Base-by-base conservation (phyloP, 768 basidiomycete species). In the Hygrophoropsis aurantiaca region DNA sequence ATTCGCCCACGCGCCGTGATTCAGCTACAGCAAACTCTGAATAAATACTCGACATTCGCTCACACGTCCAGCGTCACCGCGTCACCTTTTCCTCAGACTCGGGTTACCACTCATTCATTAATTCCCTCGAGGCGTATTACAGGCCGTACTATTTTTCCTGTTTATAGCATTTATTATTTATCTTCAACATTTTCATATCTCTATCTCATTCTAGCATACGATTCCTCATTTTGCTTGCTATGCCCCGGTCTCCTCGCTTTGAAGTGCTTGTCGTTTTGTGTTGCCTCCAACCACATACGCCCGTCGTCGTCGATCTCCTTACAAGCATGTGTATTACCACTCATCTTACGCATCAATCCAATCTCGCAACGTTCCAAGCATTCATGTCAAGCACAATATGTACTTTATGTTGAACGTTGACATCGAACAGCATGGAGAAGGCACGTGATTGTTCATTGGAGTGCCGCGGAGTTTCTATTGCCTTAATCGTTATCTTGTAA, bases 151-250 rank as follows among this genome's bases (percentile, higher is more conserved):
- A 16, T 26, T 32, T 41, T 50, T 50, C 59, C 60, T 66, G 61
- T 68, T 47, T 60, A 66, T 56, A 68, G 49, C 61, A 66, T 53
- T 54, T 58, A n/a, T 30, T 62, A 66, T 68, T 53, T 64, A 66
- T 64, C 52, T 30, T 44, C 39, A 50, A 55, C 65, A 64, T 65
- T 54, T 61, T 45, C 47, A 51, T 50, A 61, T 64, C 50, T 26
- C 16, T 63, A 52, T 47, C 49, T n/a, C 51, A 59, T 49, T 30
- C 36, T 43, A 53, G 50, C 51, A 56, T 56, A 67, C 50, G 65
- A 52, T 35, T 54, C 35, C 47, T n/a, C 27, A 41, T 42, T 43
- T 54, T 54, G 62, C 59, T 47, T 46, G 46, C 50, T 40, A 52
- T 56, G 53, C 44, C 37, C 42, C 47, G 24, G 60, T 61, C 58